Evolutionary conservation across 257 asterid genomes (phyloP), one percentile per base, ranked within the genome.

Genomic region (Przewalskia tangutica): DNA sequence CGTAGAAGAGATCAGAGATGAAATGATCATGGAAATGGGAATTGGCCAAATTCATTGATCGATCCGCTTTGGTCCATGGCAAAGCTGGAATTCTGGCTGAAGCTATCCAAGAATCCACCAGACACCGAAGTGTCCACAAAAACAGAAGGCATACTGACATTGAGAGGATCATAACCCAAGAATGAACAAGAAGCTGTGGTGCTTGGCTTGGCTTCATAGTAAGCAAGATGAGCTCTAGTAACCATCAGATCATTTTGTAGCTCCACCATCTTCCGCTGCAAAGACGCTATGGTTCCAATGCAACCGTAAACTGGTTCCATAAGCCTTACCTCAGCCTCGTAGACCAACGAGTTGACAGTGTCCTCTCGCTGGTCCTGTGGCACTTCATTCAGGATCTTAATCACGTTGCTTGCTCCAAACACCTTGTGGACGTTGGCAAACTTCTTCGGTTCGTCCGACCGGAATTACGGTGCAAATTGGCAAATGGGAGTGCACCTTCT

Each of bases 391-490:
- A 93, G 91, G 83, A 93, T 93, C 89, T 93, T 93, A 93, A 93
- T 90, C 4, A 93, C 97, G 83, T 92, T 93, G 89, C 97, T 93
- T 0, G 98, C 97, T 51, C 98, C 98, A 23, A 92, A 93, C 17
- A 93, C 98, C 78, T 93, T 93, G 94, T 93, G 98, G 4, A 93
- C 98, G 58, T 93, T 92, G 11, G 95, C 94, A 4, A 93, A 93
- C 62, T 91, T 93, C 38, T 83, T 89, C 0, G 97, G 90, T 84
- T 93, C 97, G 84, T 92, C 94, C 7, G 97, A 83, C 1, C 97
- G 88, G 77, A 93, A 93, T 14, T 93, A 92, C 0, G 98, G 97
- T 0, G 98, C 95, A 79, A 93, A 92, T 59, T 86, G 94, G 81
- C 98, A 93, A 20, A 81, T 90, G 2, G 93, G 77, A n/a, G 81